A percentile compares a stretch with the other conserved stretches of the same genome.
Evolutionary conservation across 345 rosid species (phyloP).

Genomic region (Lepidium sativum): DNA sequence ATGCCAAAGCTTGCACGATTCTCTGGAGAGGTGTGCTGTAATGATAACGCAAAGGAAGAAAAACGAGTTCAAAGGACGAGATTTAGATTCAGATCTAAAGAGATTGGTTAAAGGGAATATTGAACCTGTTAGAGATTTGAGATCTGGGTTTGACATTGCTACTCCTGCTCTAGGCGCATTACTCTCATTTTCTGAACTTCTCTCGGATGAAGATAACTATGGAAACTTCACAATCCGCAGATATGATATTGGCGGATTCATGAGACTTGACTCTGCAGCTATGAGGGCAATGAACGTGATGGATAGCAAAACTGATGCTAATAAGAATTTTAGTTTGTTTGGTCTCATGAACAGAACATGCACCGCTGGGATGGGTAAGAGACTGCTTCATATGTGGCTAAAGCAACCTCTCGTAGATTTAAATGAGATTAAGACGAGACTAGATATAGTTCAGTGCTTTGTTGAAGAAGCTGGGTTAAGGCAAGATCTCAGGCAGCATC

Average conservation of each 20-base stretch:
- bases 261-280: constrained; percentile 93
- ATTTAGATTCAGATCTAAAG: constrained; percentile 78
- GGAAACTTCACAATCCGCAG: constrained; percentile 57
- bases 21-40: constrained; percentile 61
- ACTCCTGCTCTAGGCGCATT: constrained; percentile 81
- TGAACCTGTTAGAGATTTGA: constrained; percentile 77
- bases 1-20: constrained; percentile 49
- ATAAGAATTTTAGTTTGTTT: constrained; percentile 88
- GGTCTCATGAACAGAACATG: constrained; percentile 99
- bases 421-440: constrained; percentile 57
- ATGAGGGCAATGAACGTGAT: constrained; percentile 91
- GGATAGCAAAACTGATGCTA: constrained; percentile 93
- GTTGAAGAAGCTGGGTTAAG: constrained; percentile 86
- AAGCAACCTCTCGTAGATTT: constrained; percentile 88
- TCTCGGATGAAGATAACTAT: constrained; percentile 74
- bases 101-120: constrained; percentile 79
- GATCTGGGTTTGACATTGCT: constrained; percentile 78
- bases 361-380: constrained; percentile 95
- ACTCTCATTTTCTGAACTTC: constrained; percentile 72
- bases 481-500: constrained; percentile 89
- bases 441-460: constrained; percentile 87
- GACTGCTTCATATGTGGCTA: constrained; percentile 92
- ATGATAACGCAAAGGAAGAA: constrained; percentile 91
- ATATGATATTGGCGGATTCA: constrained; percentile 61
- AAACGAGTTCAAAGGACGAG: constrained; percentile 78